Conservation (phyloP, 2,329 filamentous ascomycete species). For the Fusarium globosum region DNA sequence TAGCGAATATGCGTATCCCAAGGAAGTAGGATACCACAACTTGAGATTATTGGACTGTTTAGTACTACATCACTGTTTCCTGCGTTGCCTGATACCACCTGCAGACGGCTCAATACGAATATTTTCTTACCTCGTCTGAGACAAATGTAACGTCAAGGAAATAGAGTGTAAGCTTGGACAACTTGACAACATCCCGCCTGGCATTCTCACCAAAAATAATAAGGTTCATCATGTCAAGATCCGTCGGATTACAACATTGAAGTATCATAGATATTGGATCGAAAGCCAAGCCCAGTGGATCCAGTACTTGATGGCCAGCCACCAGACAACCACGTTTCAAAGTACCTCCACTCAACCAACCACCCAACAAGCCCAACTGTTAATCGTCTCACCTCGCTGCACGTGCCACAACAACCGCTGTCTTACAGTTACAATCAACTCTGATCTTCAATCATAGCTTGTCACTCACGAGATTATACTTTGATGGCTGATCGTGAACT, state of each 20-base stretch:
- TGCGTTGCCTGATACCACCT: constrained; percentile 18
- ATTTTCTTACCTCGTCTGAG: neutral
- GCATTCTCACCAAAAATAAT: neutral
- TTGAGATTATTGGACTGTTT: neutral
- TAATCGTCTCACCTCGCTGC: constrained; percentile 41
- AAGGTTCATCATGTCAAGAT: neutral
- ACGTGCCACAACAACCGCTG: constrained; percentile 42
- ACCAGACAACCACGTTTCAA: constrained; percentile 17
- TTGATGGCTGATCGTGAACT: constrained; percentile 22
- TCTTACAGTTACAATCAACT: constrained; percentile 29
- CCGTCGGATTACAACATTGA: constrained; percentile 6
- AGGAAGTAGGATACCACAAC: constrained; percentile 38
- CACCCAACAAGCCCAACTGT: constrained; percentile 40
- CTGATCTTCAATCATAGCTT: constrained; percentile 33
- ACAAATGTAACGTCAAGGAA: neutral
- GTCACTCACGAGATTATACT: constrained; percentile 23
- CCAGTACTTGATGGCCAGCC: constrained; percentile 24
- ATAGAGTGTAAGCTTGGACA: neutral
- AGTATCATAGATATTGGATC: constrained; percentile 17
- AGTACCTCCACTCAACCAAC: constrained; percentile 40
- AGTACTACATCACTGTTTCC: neutral
- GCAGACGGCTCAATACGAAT: neutral
- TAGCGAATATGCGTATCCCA: constrained; percentile 59
- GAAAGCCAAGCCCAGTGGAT: constrained; percentile 27
- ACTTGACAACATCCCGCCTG: neutral